These are phyloP conservation scores for Phylloporus arenicola DNA, from an alignment of 768 basidiomycete species.

Conservation along the genomic window DNA sequence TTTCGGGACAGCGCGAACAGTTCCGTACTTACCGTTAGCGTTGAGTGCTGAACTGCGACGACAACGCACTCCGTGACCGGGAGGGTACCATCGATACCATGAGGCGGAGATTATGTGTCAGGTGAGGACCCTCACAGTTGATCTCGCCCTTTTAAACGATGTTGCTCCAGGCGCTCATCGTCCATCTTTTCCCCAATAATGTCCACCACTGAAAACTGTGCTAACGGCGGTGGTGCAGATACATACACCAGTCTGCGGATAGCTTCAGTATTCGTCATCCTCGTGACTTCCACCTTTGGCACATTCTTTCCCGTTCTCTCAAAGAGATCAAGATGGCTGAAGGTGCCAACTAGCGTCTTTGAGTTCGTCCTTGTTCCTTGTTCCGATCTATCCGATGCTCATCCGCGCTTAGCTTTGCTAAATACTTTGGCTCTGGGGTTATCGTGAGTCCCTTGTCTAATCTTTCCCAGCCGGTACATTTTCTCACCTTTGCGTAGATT, in stretches of 20 bases:
- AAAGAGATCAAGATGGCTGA: conserved; percentile 44
- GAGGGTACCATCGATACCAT: conserved; percentile 15
- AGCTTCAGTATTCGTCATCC: conserved; percentile 71
- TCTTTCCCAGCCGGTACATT: background rate
- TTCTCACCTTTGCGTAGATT: conserved; percentile 43
- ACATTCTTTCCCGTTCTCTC: conserved; percentile 71
- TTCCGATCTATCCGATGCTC: background rate
- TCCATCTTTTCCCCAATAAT: conserved; percentile 4
- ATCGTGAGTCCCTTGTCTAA: conserved; percentile 47
- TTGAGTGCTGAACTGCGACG: too few species aligned
- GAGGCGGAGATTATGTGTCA: background rate
- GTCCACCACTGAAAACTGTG: conserved; percentile 36
- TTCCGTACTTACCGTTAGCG: too few species aligned
- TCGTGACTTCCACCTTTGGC: conserved; percentile 50
- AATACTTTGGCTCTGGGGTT: conserved; percentile 88
- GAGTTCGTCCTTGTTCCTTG: conserved; percentile 46
- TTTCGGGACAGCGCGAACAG: too few species aligned
- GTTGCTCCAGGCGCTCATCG: background rate
- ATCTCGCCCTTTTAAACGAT: conserved; percentile 7
- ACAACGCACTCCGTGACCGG: conserved; percentile 12
- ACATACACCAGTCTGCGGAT: conserved; percentile 52
- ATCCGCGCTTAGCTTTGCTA: conserved; percentile 56
- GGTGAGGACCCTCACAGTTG: conserved; percentile 25
- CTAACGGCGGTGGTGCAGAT: conserved; percentile 47
- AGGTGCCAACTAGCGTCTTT: conserved; percentile 40